A percentile compares a stretch with the other conserved stretches of the same genome.
These are phyloP conservation scores for Hypericum androsaemum DNA, from an alignment of 345 rosid species.

Conservation along the genomic window DNA sequence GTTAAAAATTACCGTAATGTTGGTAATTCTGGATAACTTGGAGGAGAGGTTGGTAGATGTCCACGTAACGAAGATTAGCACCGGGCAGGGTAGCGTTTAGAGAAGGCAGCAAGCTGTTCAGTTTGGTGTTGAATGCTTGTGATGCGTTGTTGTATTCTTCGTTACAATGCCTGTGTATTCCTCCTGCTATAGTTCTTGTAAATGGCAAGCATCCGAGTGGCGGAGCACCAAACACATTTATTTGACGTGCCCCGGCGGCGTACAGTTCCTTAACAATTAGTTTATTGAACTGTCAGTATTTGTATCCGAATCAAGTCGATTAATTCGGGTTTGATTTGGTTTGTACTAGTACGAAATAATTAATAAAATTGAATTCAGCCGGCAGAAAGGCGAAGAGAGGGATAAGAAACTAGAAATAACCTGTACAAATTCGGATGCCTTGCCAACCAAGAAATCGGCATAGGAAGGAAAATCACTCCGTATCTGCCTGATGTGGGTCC, in stretches of 20 bases:
- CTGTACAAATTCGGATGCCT: constrained; percentile 35
- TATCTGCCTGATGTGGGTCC: constrained; percentile 20
- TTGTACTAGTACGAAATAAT: too few species aligned
- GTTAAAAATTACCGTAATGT: constrained; percentile 20
- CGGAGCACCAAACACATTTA: constrained; percentile 29
- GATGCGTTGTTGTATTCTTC: constrained; percentile 20
- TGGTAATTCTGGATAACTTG: constrained; percentile 30
- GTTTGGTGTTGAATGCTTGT: constrained; percentile 21
- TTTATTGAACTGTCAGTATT: too few species aligned
- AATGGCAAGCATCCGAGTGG: constrained; percentile 39
- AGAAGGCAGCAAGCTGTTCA: constrained; percentile 14
- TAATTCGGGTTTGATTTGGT: too few species aligned
- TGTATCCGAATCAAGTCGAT: too few species aligned
- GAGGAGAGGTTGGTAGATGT: constrained; percentile 35
- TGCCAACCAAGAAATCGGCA: constrained; percentile 33
- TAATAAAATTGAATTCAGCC: not conserved
- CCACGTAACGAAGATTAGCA: constrained; percentile 30
- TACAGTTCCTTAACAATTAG: constrained; percentile 21
- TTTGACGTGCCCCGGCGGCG: constrained; percentile 29
- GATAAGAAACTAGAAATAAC: constrained; percentile 9
- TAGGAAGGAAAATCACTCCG: constrained; percentile 35
- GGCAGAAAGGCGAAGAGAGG: not conserved
- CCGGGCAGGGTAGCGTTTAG: constrained; percentile 17
- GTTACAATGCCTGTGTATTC: constrained; percentile 19
- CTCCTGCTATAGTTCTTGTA: constrained; percentile 30